Conservation (phyloP, 163 green algal species). For the Trebouxia gelatinosa region DNA sequence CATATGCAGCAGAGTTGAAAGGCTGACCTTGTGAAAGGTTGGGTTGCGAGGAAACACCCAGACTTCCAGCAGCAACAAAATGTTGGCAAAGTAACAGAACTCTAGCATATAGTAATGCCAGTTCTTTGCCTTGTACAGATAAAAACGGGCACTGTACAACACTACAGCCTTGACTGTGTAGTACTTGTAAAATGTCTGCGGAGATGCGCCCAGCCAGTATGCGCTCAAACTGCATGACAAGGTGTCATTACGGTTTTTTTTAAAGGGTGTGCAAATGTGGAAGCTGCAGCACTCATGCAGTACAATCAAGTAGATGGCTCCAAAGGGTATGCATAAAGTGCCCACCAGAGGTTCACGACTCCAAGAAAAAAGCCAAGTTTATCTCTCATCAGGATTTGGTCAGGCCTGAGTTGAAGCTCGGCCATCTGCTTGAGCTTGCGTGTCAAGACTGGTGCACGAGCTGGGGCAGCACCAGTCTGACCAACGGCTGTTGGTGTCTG, state of each 20-base stretch:
- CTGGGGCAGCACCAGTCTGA: background rate
- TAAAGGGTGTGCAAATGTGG: background rate
- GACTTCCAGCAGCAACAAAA: constrained; percentile 58
- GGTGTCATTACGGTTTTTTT: background rate
- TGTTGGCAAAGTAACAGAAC: constrained; percentile 70
- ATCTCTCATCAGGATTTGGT: constrained; percentile 63
- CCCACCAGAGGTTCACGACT: constrained; percentile 51
- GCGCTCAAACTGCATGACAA: constrained; percentile 49
- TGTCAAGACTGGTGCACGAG: background rate
- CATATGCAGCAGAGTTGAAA: background rate
- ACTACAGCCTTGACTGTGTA: constrained; percentile 58
- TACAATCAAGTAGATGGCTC: background rate
- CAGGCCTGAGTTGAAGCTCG: constrained; percentile 29
- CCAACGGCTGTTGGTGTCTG: background rate
- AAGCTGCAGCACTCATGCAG: background rate
- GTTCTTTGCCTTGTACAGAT: constrained; percentile 33
- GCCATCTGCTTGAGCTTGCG: background rate
- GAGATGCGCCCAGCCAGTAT: constrained; percentile 65
- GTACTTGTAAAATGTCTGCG: constrained; percentile 35
- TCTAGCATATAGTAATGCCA: constrained; percentile 65
- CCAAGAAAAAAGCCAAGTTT: constrained; percentile 76
- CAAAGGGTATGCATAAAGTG: background rate
- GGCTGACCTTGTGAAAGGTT: constrained; percentile 50
- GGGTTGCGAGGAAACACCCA: constrained; percentile 52
- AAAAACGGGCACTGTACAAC: constrained; percentile 50